A percentile compares a stretch with the other conserved stretches of the same genome.
phyloP scores from a whole-genome alignment of 768 basidiomycete species.

The Amylocystis lapponica region DNA sequence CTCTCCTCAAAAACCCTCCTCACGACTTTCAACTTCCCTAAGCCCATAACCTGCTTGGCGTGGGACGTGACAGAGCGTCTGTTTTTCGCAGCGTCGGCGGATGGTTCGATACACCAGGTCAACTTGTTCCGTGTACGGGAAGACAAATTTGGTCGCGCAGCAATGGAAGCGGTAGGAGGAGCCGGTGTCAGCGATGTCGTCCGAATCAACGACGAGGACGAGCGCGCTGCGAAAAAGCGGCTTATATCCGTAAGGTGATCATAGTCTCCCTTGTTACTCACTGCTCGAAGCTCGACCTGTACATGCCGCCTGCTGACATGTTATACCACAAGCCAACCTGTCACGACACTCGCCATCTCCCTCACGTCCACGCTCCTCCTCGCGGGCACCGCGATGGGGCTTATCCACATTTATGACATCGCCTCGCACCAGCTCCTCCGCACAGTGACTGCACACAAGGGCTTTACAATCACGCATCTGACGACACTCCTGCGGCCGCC shows the following conservation, averaged over 20 bases:
- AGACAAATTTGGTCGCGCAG: constrained; percentile 43
- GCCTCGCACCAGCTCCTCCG: constrained; percentile 88
- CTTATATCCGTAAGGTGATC: constrained; percentile 68
- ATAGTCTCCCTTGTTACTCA: constrained; percentile 4
- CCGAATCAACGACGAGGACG: constrained; percentile 53
- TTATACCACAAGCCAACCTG: constrained; percentile 49
- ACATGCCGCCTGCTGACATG: neutral
- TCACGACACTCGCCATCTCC: constrained; percentile 73
- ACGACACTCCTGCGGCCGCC: constrained; percentile 78
- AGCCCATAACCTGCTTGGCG: constrained; percentile 60
- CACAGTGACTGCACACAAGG: constrained; percentile 68
- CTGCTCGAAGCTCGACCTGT: neutral
- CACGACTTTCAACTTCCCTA: constrained; percentile 84
- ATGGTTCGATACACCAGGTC: constrained; percentile 74
- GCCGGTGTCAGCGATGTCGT: constrained; percentile 66
- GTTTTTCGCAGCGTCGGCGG: constrained; percentile 79
- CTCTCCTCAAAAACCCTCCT: constrained; percentile 67
- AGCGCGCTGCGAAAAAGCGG: constrained; percentile 43
- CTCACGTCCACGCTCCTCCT: constrained; percentile 72
- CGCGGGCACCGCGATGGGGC: constrained; percentile 70
- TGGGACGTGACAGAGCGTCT: constrained; percentile 84
- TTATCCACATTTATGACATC: constrained; percentile 79
- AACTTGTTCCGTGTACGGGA: constrained; percentile 67
- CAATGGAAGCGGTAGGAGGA: constrained; percentile 70
- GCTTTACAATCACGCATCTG: constrained; percentile 64